Evolutionary conservation across 441 rosid genomes (phyloP), one percentile per base, ranked within the genome.

Genomic region (Bocquillonia castaneifolia): DNA sequence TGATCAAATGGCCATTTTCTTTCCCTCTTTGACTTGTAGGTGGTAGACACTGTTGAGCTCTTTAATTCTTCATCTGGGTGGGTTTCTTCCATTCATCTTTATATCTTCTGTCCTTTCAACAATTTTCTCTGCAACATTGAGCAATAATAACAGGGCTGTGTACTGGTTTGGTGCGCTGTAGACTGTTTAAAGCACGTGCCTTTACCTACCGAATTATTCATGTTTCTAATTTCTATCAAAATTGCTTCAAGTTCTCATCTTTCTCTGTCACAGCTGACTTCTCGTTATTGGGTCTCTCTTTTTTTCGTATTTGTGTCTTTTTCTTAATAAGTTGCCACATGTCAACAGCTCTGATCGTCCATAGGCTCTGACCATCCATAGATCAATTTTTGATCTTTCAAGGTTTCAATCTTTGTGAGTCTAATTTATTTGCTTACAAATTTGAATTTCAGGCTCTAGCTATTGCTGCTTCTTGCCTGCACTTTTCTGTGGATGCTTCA

Each of bases 371-470:
- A 56, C 57, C 59, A n/a, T n/a, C n/a, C n/a, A n/a, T n/a, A 37
- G 54, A 63, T 68, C 69, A 55, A 20, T 48, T 42, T 22, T 34
- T 50, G 13, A 13, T 15, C 36, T 26, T 32, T 36, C 8, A 64
- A 31, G n/a, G 13, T 47, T 5, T 51, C 53, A 48, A 10, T 56
- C 15, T 37, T 51, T 15, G 31, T 71, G 59, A 66, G 29, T 58
- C 36, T 37, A 48, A 59, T 1, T 56, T 64, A 10, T 40, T 40
- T 51, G 42, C 44, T 50, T 44, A 5, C 44, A 32, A 54, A 10
- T 47, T 70, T 14, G 23, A 31, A 25, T 45, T 60, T 64, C 55
- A 60, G 40, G 61, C 36, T 66, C n/a, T n/a, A n/a, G n/a, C n/a
- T n/a, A n/a, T n/a, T n/a, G n/a, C n/a, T n/a, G n/a, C n/a, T n/a